Evolutionary conservation across 2,329 filamentous ascomycete genomes (phyloP).

Genomic region (Chaetomiaceae sp.): DNA sequence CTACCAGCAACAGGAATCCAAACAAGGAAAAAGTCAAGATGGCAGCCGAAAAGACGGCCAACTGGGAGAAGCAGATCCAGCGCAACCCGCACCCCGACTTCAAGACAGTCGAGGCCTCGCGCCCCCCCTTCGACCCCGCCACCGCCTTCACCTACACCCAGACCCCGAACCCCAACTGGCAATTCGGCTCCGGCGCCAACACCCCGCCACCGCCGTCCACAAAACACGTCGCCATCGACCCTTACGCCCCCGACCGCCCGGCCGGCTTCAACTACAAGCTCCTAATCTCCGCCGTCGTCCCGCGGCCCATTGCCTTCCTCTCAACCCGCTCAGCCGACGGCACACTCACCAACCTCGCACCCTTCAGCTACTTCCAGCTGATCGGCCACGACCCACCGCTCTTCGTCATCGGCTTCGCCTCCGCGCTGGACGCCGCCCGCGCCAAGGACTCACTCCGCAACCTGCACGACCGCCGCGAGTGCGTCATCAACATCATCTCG

Average conservation of each 20-base stretch:
- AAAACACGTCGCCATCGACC: slow-evolving; percentile 72
- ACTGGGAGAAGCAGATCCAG: slow-evolving; percentile 37
- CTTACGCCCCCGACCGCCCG: slow-evolving; percentile 65
- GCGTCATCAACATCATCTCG: slow-evolving; percentile 80
- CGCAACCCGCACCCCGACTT: slow-evolving; percentile 72
- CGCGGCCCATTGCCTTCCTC: slow-evolving; percentile 70
- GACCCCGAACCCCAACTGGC: slow-evolving; percentile 62
- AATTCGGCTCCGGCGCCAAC: slow-evolving; percentile 62
- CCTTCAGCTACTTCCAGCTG: slow-evolving; percentile 82
- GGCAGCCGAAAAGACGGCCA: slow-evolving; percentile 22
- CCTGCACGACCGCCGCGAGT: slow-evolving; percentile 66
- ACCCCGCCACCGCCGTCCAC: slow-evolving; percentile 25
- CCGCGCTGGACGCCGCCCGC: slow-evolving; percentile 37
- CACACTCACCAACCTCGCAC: slow-evolving; percentile 67
- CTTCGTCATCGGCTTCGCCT: slow-evolving; percentile 58
- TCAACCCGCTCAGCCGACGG: slow-evolving; percentile 57
- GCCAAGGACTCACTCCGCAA: slow-evolving; percentile 80
- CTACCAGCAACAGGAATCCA: neutral
- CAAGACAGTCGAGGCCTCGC: slow-evolving; percentile 62
- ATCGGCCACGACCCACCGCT: slow-evolving; percentile 82
- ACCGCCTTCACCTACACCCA: slow-evolving; percentile 53
- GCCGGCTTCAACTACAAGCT: slow-evolving; percentile 82
- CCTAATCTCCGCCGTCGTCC: slow-evolving; percentile 75
- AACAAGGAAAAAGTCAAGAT: slow-evolving; percentile 15
- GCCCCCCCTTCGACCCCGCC: slow-evolving; percentile 53